These are phyloP conservation scores for Paraphysoderma sedebokerense DNA, from an alignment of 371 early-diverging fungal species.

Conservation along the genomic window DNA sequence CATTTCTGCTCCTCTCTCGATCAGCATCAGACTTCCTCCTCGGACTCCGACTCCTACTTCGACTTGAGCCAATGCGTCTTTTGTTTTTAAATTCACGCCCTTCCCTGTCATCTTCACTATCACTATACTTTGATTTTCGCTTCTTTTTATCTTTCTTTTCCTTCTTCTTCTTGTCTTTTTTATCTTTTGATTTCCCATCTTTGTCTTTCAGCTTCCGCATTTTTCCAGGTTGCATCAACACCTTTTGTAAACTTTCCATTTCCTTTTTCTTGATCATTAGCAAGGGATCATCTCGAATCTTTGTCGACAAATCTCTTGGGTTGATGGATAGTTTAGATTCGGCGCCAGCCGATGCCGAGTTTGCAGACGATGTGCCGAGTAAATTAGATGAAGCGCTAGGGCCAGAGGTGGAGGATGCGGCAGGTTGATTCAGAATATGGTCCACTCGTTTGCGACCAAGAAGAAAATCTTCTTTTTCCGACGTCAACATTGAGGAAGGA, in stretches of 20 bases:
- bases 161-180: constrained; percentile 26
- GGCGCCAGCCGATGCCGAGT: constrained; percentile 6
- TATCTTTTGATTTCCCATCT: constrained; percentile 12
- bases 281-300: constrained; percentile 83
- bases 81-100: no score
- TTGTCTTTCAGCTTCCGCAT: constrained; percentile 33
- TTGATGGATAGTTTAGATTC: constrained; percentile 16
- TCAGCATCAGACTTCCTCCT: background rate
- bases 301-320: constrained; percentile 59
- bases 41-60: background rate
- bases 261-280: constrained; percentile 70
- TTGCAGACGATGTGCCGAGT: constrained; percentile 1
- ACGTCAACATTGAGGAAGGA: constrained; percentile 23
- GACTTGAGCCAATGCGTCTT: background rate
- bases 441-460: constrained; percentile 75
- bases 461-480: constrained; percentile 75
- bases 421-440: constrained; percentile 26
- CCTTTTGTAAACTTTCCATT: constrained; percentile 54
- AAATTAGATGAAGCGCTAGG: background rate
- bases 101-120: no score
- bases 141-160: constrained; percentile 17
- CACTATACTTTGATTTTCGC: constrained; percentile 9
- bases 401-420: background rate
- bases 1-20: no score
- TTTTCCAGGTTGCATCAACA: constrained; percentile 55